phyloP scores from a whole-genome alignment of 139 green algal species.

The Closterium sp. region DNA sequence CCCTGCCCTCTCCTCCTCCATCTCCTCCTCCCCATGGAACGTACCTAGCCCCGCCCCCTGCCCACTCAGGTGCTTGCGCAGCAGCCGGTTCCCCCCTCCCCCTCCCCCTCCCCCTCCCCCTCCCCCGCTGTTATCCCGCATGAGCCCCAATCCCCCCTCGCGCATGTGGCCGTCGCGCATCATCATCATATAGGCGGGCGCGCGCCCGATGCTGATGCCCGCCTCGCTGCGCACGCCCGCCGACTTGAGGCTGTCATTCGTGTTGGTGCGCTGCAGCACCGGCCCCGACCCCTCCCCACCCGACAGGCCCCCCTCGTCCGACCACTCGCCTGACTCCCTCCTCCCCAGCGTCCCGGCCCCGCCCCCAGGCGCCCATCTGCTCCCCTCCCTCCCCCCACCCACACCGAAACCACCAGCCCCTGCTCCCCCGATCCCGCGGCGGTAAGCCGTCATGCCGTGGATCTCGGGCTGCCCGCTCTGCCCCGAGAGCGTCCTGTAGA shows the following conservation, averaged over 20 bases:
- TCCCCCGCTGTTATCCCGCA: background rate
- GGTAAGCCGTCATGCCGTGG: background rate
- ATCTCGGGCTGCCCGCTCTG: background rate
- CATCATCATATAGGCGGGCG: background rate
- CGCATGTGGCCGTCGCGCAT: background rate
- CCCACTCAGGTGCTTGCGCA: background rate
- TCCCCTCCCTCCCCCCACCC: background rate
- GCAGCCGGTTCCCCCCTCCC: background rate
- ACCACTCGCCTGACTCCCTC: background rate
- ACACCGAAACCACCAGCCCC: background rate
- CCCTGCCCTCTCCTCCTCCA: background rate
- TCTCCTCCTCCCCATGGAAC: background rate
- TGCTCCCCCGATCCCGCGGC: background rate
- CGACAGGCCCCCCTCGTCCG: background rate
- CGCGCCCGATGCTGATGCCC: background rate
- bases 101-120: background rate
- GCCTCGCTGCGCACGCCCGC: background rate
- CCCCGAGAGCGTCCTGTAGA: background rate
- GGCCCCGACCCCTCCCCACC: background rate
- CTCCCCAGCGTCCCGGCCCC: background rate
- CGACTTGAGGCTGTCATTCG: background rate
- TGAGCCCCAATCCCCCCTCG: background rate
- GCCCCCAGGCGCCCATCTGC: background rate
- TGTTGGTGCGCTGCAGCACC: background rate
- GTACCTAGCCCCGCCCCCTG: background rate